These are phyloP conservation scores for Leishmania braziliensis DNA, from an alignment of 208 protist genomes.

Conservation along the genomic window DNA sequence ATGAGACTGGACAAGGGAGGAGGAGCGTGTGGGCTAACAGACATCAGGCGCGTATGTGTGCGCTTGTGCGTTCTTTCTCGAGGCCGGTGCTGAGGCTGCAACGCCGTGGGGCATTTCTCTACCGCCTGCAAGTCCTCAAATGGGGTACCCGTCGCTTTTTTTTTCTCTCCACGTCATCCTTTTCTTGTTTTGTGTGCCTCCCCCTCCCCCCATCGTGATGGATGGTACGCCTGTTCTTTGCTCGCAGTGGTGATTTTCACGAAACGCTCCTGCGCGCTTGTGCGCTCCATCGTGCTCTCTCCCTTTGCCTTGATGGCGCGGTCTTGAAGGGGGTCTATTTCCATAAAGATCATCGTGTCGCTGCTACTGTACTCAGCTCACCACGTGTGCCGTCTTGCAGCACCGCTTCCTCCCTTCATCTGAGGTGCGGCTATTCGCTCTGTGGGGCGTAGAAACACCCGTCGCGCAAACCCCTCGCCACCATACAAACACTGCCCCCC, in stretches of 20 bases:
- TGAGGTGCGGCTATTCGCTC: not conserved
- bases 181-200: not conserved
- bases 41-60: not conserved
- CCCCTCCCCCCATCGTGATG: not conserved
- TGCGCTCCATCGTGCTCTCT: not conserved
- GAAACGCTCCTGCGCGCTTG: not conserved
- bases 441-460: not conserved
- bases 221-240: not conserved
- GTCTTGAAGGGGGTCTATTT: not conserved
- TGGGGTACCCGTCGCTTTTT: not conserved
- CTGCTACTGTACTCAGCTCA: not conserved
- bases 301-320: not conserved
- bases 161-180: not conserved
- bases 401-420: not conserved
- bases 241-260: not conserved
- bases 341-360: not conserved
- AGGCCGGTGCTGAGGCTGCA: not conserved
- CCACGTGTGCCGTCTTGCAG: not conserved
- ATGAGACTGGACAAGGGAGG: not conserved
- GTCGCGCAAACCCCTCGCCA: not conserved
- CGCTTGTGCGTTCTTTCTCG: not conserved
- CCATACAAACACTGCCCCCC: not conserved
- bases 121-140: not conserved
- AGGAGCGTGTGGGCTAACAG: not conserved
- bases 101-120: not conserved